Conservation (phyloP, 1,139 yeast genomes). For the Hemisphaericaspora subhashii region DNA sequence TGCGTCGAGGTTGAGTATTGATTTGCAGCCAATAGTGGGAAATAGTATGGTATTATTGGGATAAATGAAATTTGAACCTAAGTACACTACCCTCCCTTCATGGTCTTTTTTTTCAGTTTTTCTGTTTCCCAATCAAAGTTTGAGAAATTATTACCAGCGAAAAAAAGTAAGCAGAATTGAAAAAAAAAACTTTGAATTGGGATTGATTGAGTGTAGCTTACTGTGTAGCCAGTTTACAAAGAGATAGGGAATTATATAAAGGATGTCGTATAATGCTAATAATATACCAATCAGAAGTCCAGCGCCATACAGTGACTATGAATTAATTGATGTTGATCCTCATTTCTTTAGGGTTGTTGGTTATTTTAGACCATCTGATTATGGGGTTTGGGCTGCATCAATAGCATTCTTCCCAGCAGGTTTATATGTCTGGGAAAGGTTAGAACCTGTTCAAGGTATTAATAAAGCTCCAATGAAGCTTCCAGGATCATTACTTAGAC, state of each 20-base stretch:
- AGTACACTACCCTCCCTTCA: constrained; percentile 1
- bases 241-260: too few relatives aligned
- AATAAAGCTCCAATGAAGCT: constrained; percentile 54
- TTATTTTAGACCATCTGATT: constrained; percentile 72
- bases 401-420: constrained; percentile 65
- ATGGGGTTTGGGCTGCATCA: constrained; percentile 63
- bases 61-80: not conserved
- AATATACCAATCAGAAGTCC: constrained; percentile 47
- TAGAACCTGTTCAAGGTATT: constrained; percentile 63
- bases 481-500: constrained; percentile 59
- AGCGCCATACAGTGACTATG: constrained; percentile 46
- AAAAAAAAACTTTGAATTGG: not conserved
- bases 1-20: too few relatives aligned
- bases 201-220: not conserved
- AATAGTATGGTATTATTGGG: too few relatives aligned
- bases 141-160: constrained; percentile 6
- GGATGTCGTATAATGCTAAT: constrained; percentile 43
- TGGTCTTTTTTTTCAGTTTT: not conserved
- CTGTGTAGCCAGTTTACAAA: too few relatives aligned
- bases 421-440: constrained; percentile 59
- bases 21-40: too few relatives aligned
- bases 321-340: constrained; percentile 77
- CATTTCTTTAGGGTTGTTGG: constrained; percentile 69
- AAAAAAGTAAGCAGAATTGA: constrained; percentile 5
- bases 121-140: constrained; percentile 12